phyloP scores from a whole-genome alignment of 768 basidiomycete species.

The Favolaschia claudopus region DNA sequence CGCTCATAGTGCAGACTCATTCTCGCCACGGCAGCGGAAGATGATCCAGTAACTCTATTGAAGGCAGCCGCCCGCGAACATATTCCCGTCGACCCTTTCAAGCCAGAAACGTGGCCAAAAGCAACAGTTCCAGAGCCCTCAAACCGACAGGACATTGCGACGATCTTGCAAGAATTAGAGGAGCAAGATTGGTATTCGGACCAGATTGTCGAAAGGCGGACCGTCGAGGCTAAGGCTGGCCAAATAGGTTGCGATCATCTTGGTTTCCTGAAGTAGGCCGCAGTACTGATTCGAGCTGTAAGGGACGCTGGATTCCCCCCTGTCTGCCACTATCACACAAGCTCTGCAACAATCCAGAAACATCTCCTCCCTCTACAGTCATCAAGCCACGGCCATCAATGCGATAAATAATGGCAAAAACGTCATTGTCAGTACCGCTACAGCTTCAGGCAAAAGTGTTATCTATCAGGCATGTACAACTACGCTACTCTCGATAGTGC shows the following conservation, averaged over 20 bases:
- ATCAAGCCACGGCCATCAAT: constrained; percentile 77
- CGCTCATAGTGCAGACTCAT: constrained; percentile 56
- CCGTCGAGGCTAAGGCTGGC: constrained; percentile 59
- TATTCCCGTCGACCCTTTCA: constrained; percentile 69
- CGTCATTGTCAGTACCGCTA: constrained; percentile 90
- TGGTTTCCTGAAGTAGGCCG: not conserved
- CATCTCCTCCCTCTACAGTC: constrained; percentile 71
- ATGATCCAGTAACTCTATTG: constrained; percentile 70
- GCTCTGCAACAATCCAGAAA: constrained; percentile 66
- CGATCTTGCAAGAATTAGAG: constrained; percentile 64
- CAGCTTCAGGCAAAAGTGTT: constrained; percentile 89
- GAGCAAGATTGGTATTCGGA: constrained; percentile 70
- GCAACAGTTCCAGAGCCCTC: constrained; percentile 49
- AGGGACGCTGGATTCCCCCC: constrained; percentile 53
- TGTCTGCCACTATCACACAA: constrained; percentile 62
- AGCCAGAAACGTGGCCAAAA: constrained; percentile 9
- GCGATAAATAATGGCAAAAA: constrained; percentile 63
- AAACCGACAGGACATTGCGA: constrained; percentile 63
- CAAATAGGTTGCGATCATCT: constrained; percentile 52
- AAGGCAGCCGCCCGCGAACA: constrained; percentile 73
- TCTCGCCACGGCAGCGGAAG: constrained; percentile 53
- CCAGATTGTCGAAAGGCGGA: constrained; percentile 70
- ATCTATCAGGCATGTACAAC: constrained; percentile 81
- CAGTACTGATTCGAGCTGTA: not conserved
- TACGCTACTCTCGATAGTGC: not conserved